phyloP scores from a whole-genome alignment of 768 basidiomycete species.

The Russula ochroleuca region DNA sequence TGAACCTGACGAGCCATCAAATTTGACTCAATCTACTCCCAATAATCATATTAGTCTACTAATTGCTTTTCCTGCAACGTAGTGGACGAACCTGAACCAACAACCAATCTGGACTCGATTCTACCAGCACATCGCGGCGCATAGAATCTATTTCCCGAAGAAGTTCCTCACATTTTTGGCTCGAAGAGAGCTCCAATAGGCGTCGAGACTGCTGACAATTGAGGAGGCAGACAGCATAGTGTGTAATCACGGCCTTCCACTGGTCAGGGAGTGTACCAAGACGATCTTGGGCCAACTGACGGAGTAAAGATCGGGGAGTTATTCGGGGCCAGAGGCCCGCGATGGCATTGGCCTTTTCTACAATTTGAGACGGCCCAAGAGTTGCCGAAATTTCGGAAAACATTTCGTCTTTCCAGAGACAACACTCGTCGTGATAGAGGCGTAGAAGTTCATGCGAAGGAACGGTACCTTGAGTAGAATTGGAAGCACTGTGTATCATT shows the following conservation, averaged over 20 bases:
- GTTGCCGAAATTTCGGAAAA: not conserved
- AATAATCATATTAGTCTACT: not conserved
- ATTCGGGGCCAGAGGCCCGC: constrained; percentile 20
- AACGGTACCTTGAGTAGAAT: not conserved
- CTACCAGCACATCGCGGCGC: not conserved
- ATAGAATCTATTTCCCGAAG: not conserved
- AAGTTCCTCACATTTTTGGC: constrained; percentile 1
- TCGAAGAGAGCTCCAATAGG: constrained; percentile 5
- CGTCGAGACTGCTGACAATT: constrained; percentile 17
- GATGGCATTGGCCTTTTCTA: not conserved
- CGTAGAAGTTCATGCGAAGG: not conserved
- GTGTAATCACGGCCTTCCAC: not conserved
- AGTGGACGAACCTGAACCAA: constrained; percentile 17
- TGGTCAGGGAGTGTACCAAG: constrained; percentile 10
- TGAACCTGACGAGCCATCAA: constrained; percentile 45
- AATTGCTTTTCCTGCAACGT: too few species aligned
- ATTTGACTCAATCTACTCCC: constrained; percentile 42
- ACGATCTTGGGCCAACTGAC: constrained; percentile 29
- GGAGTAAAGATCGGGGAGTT: constrained; percentile 7
- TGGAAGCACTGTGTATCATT: not conserved
- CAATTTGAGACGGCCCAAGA: constrained; percentile 3
- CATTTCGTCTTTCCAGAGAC: not conserved
- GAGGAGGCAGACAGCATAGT: constrained; percentile 3
- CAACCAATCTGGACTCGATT: constrained; percentile 14
- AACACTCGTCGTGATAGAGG: not conserved